Evolutionary conservation across 2,329 filamentous ascomycete genomes (phyloP).

Genomic region (Ciborinia camelliae): DNA sequence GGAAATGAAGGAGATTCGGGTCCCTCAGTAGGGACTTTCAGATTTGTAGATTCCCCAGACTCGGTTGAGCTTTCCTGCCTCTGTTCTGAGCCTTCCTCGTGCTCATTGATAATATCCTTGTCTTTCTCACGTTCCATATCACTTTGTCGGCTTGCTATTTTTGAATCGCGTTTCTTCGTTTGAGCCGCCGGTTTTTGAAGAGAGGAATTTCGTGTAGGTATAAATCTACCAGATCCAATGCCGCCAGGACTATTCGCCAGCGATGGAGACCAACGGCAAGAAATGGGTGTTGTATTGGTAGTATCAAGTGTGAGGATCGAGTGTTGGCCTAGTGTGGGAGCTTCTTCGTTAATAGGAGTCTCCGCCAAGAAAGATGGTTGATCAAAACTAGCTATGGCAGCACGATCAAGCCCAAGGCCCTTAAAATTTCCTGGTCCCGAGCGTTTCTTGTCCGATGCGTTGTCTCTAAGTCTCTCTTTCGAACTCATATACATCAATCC

Average conservation of each 20-base stretch:
- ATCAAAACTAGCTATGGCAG: constrained; percentile 30
- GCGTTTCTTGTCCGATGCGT: constrained; percentile 59
- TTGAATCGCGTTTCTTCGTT: constrained; percentile 50
- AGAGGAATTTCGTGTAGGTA: constrained; percentile 67
- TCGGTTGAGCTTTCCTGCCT: constrained; percentile 28
- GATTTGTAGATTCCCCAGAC: constrained; percentile 34
- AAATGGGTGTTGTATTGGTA: not conserved
- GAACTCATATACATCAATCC: constrained; percentile 72
- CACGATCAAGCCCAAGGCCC: constrained; percentile 35
- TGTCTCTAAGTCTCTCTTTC: constrained; percentile 61
- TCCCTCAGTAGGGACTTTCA: constrained; percentile 33
- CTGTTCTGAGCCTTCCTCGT: constrained; percentile 23
- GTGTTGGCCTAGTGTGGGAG: constrained; percentile 14
- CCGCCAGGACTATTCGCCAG: constrained; percentile 29
- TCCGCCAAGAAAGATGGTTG: constrained; percentile 38
- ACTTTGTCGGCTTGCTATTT: constrained; percentile 48
- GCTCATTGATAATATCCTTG: constrained; percentile 25
- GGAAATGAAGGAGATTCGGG: constrained; percentile 36
- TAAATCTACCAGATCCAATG: constrained; percentile 44
- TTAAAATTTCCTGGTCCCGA: constrained; percentile 42
- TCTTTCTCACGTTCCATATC: constrained; percentile 41
- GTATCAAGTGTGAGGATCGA: constrained; percentile 6
- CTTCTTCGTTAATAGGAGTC: constrained; percentile 49
- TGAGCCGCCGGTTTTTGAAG: constrained; percentile 54
- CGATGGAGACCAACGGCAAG: constrained; percentile 11